Evolutionary conservation across 2,329 filamentous ascomycete species (phyloP).

Genomic region (Epichloe sp.): DNA sequence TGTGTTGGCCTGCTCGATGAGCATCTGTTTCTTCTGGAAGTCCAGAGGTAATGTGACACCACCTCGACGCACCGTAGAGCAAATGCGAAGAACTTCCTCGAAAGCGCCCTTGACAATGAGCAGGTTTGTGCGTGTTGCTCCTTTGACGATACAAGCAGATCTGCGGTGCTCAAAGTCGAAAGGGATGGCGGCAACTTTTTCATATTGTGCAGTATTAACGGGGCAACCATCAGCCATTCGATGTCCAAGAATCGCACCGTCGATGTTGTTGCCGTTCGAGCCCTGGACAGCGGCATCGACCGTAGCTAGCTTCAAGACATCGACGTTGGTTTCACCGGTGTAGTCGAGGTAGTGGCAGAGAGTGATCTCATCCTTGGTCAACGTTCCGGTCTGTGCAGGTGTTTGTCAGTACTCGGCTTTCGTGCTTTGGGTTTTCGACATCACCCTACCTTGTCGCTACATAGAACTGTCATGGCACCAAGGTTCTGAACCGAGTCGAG

Average conservation of each 20-base stretch:
- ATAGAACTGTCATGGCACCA: conserved; percentile 17
- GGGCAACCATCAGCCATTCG: conserved; percentile 6
- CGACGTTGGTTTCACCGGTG: conserved; percentile 7
- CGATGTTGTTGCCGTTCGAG: conserved; percentile 16
- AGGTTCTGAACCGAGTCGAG: conserved; percentile 18
- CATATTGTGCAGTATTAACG: conserved; percentile 11
- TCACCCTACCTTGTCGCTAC: conserved; percentile 16
- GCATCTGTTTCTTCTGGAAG: conserved; percentile 5
- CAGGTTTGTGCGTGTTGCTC: conserved; percentile 12
- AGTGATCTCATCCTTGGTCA: conserved; percentile 18
- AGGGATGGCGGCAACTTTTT: conserved; percentile 12
- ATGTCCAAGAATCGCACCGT: conserved; percentile 12
- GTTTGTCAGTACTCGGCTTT: not conserved
- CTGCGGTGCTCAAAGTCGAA: conserved; percentile 16
- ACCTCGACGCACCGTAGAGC: conserved; percentile 9
- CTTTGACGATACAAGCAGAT: conserved; percentile 12
- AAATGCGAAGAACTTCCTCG: conserved; percentile 15
- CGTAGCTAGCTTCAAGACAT: conserved; percentile 14
- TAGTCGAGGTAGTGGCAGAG: conserved; percentile 13
- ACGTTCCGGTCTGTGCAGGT: conserved; percentile 13
- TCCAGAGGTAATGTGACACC: conserved; percentile 9
- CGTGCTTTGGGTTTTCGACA: not conserved
- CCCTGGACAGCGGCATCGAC: conserved; percentile 15
- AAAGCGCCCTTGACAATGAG: conserved; percentile 18
- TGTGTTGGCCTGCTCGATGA: conserved; percentile 7